phyloP scores from a whole-genome alignment of 306 rosid genomes.

The Notholithocarpus densiflorus region DNA sequence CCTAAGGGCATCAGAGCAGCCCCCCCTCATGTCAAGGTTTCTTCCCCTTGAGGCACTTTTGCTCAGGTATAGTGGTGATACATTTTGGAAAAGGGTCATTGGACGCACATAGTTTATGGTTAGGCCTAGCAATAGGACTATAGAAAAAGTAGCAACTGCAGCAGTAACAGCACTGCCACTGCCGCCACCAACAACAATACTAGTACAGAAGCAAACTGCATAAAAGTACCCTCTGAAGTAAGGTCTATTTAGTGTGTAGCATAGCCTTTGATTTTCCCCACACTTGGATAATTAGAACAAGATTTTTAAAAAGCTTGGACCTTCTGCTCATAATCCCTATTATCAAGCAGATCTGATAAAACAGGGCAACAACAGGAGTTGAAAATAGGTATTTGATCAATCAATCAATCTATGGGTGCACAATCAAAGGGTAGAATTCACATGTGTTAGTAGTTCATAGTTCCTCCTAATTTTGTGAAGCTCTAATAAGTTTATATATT shows the following conservation, averaged over 20 bases:
- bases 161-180: not conserved
- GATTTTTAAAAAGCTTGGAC: not conserved
- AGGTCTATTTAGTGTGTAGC: not conserved
- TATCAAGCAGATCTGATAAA: not conserved
- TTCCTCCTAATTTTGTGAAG: not conserved
- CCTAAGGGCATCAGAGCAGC: not conserved
- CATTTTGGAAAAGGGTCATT: not conserved
- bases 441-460: not conserved
- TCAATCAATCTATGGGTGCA: not conserved
- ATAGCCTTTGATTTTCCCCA: not conserved
- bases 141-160: not conserved
- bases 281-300: not conserved
- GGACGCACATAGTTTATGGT: not conserved
- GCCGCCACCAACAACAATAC: not conserved
- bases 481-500: not conserved
- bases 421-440: constrained; percentile 5
- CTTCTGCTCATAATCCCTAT: not conserved
- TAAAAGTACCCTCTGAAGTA: not conserved
- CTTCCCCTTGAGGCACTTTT: not conserved
- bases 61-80: not conserved
- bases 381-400: not conserved
- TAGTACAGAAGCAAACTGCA: not conserved
- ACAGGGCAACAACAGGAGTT: not conserved
- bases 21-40: not conserved
- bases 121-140: not conserved